Base-by-base conservation (phyloP, 2,329 filamentous ascomycete genomes). In the Talaromyces amestolkiae region DNA sequence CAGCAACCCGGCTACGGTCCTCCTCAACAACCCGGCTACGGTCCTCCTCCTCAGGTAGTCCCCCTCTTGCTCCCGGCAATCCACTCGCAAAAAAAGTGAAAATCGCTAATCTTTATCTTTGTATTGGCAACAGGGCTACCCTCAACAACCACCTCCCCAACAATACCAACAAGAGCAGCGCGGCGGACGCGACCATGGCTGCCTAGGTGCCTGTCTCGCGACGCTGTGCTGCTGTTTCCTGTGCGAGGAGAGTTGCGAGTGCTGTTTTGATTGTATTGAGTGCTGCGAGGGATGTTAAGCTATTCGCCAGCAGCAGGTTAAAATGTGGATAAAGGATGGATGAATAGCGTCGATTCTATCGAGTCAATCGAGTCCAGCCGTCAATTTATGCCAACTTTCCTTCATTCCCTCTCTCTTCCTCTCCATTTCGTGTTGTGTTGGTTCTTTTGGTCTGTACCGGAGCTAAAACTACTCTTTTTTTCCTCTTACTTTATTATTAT, bases 211-310 rank as follows among this genome's bases (percentile, higher is more conserved):
- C 15, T 86, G 82, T 76, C 73, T 87, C 58, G 84, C 84, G 58
- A 80, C 79, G 39, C 74, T 89, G 43, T 88, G 86, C 78, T 89
- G 86, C 74, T 88, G 86, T 72, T 89, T 86, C 76, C 80, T 89
- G 33, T 87, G 85, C 71, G 86, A 88, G 72, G 86, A 88, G 75
- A 81, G 83, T 33, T 89, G 86, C 71, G 86, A 88, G 74, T 88
- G 86, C 77, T 88, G 86, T 72, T 78, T 82, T n/a, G 86, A 88
- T 5, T 87, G 85, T 74, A 84, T 84, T 70, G 85, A 85, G 66
- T 86, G 83, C 74, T 81, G 77, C 62, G 75, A 78, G 60, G 72
- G 75, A 72, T 78, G 76, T 68, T 77, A 75, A 53, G 63, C 37
- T 24, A 7, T 3, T n/a, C n/a, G 17, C 15, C 41, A 17, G 15